These are phyloP conservation scores for Penicillium bialowiezense DNA, from an alignment of 495 filamentous ascomycete species.

Conservation along the genomic window DNA sequence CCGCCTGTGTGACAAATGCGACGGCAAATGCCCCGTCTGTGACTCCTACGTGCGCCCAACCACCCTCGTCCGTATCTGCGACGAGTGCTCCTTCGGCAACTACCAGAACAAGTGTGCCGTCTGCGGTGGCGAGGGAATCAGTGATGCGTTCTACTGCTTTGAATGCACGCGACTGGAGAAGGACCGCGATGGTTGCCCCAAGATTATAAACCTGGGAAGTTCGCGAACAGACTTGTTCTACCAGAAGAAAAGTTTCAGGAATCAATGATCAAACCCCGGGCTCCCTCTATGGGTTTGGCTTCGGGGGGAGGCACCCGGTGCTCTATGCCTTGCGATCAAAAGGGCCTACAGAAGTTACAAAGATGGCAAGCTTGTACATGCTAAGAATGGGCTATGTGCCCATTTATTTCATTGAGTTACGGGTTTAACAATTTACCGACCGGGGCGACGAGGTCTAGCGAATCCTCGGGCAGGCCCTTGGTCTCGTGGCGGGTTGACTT, in stretches of 20 bases:
- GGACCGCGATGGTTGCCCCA: conserved; percentile 95
- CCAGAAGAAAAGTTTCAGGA: conserved; percentile 73
- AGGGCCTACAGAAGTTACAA: conserved; percentile 1
- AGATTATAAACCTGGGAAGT: conserved; percentile 98
- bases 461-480: conserved; percentile 65
- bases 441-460: conserved; percentile 85
- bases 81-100: conserved; percentile 99
- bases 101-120: conserved; percentile 99
- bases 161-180: conserved; percentile 98
- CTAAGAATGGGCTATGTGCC: conserved; percentile 5
- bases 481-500: conserved; percentile 71
- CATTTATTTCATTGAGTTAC: not conserved
- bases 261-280: conserved; percentile 48
- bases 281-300: conserved; percentile 10
- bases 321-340: conserved; percentile 4
- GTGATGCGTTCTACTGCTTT: conserved; percentile 99
- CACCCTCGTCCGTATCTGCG: conserved; percentile 95
- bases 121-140: conserved; percentile 97
- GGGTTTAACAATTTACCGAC: conserved; percentile 39
- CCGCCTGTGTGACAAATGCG: conserved; percentile 99
- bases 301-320: conserved; percentile 5
- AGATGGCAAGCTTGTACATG: not conserved
- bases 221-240: conserved; percentile 93
- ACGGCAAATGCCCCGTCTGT: conserved; percentile 99
- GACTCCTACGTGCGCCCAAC: conserved; percentile 98